Evolutionary conservation across 176 grass and related monocot species (phyloP), one percentile per base, ranked within the genome.

Genomic region (Urochloa ruziziensis): DNA sequence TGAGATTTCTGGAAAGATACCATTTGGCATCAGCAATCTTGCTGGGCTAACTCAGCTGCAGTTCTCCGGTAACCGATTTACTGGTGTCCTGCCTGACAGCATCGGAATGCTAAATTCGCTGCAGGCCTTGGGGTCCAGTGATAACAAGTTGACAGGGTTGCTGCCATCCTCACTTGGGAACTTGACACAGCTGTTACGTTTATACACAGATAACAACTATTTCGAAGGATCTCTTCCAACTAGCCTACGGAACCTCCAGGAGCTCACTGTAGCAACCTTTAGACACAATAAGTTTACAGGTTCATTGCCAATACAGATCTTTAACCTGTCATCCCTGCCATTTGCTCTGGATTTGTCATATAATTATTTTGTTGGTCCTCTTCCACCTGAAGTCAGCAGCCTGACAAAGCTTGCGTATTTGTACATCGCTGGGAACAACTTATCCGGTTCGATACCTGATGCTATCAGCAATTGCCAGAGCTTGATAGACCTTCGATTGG

Each of bases 351-450:
- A 86, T 46, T 62, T 90, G 3, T 77, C 70, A 30, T 6, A 71
- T 21, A 90, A 90, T 32, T 60, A 42, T 16, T 40, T 90, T 37
- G 58, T 52, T 0, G 88, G 88, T 23, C 56, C 75, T 30, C 73
- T 86, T 15, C 88, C 82, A 17, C 5, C 72, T 28, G 62, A 64
- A 66, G 13, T 90, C 3, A 62, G 70, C 15, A 40, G 62, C 29
- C 57, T 90, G 7, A 76, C 73, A 40, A 88, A 86, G 25, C 73
- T 90, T 19, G 61, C 75, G 19, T 62, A 85, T 18, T 54, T 90
- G n/a, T 43, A 85, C 43, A 44, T 90, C 7, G 58, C 62, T 15
- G 27, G 39, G 21, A 89, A 90, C 47, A 75, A 40, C 44, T 82
- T 90, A 61, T 39, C 70, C 0, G 88, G 88, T 25, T 57, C 69